phyloP scores from a whole-genome alignment of 2,329 filamentous ascomycete species.

The Pseudogymnoascus sp. region DNA sequence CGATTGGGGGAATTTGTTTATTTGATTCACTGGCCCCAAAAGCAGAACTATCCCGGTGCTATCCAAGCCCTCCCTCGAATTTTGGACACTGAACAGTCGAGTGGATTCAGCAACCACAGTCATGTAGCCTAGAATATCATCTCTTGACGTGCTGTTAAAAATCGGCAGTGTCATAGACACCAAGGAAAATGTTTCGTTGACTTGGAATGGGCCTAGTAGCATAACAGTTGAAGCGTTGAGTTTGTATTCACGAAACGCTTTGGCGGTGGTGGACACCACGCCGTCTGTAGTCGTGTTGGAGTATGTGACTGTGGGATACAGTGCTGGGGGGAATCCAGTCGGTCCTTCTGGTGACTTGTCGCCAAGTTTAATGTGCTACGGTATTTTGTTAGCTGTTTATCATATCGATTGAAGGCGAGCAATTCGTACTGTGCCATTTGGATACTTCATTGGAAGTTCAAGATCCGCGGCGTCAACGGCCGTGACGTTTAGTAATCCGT shows the following conservation, averaged over 20 bases:
- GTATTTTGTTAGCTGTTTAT: background rate
- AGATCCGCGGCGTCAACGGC: constrained; percentile 40
- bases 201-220: constrained; percentile 65
- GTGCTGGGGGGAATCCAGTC: constrained; percentile 58
- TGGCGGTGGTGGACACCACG: background rate
- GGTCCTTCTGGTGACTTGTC: constrained; percentile 39
- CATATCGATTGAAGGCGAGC: background rate
- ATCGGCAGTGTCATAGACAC: constrained; percentile 77
- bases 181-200: constrained; percentile 65
- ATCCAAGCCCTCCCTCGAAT: constrained; percentile 61
- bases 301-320: constrained; percentile 77
- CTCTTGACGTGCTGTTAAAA: constrained; percentile 52
- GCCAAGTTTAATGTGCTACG: constrained; percentile 39
- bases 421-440: constrained; percentile 40
- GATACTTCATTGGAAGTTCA: constrained; percentile 49
- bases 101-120: constrained; percentile 66
- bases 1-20: constrained; percentile 52
- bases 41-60: constrained; percentile 61
- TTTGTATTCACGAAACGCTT: constrained; percentile 25
- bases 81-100: constrained; percentile 53
- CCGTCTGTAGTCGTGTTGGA: constrained; percentile 10
- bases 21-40: constrained; percentile 55
- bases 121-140: constrained; percentile 71
- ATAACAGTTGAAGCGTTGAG: constrained; percentile 47
- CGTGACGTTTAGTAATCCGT: constrained; percentile 58